Evolutionary conservation across 164 flowering plant genomes (phyloP), one percentile per base, ranked within the genome.

Genomic region (Vitis amurensis): DNA sequence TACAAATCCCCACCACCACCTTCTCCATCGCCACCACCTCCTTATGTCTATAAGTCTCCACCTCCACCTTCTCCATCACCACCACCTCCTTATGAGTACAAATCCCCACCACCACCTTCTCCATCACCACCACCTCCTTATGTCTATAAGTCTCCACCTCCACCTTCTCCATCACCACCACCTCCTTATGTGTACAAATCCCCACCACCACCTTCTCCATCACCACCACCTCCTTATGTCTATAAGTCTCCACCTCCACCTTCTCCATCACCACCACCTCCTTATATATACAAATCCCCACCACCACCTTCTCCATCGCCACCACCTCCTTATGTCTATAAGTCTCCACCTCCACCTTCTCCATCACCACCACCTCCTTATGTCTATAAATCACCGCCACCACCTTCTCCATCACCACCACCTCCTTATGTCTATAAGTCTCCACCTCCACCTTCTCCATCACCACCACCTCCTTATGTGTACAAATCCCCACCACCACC

Each of bases 121-220:
- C 7, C 44, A 31, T 31, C 44, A 0, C 44, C 44, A 3, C 44
- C 44, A 3, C 44, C 44, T 3, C 44, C 44, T 3, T 31, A 31
- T 31, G 6, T 3, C 0, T 31, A 31, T 0, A 31, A 7, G 0
- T 23, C 44, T 10, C 66, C 11, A 23, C 30, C 66, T 0, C 66
- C 30, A 63, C 66, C 53, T 47, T 55, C 59, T n/a, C 59, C 59
- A 15, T 55, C 59, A 2, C 59, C 59, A 55, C 59, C 59, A 8
- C 59, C 64, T 12, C 65, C 65, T 13, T 23, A 31, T 9, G 0
- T 3, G 0, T 19, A 19, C 49, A 61, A 61, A 2, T 61, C 37
- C 0, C 63, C 47, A 61, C 63, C 63, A 1, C 49, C 71, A 1
- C 63, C 55, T 1, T 50, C 31, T 29, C 62, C 44, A 2, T 59